A percentile compares a stretch with the other conserved stretches of the same genome.
These are phyloP conservation scores for Neonectria magnoliae DNA, from an alignment of 2,329 filamentous ascomycete species.

Conservation along the genomic window DNA sequence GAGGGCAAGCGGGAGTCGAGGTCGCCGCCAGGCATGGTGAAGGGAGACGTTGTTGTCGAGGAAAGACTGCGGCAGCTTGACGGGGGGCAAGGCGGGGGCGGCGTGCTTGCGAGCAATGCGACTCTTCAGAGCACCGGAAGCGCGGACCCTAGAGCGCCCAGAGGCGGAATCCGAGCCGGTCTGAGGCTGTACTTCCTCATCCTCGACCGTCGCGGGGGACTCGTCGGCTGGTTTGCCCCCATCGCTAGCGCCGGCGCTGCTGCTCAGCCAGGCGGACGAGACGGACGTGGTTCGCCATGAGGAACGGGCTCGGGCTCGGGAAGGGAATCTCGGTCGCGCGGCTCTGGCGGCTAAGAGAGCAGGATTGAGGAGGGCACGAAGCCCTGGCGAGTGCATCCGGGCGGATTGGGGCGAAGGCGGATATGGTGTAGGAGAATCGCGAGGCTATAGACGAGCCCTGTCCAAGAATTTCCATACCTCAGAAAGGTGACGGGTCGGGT, in stretches of 20 bases:
- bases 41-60: slow-evolving; percentile 59
- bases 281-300: slow-evolving; percentile 30
- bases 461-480: slow-evolving; percentile 26
- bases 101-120: slow-evolving; percentile 47
- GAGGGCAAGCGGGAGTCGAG: slow-evolving; percentile 45
- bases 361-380: slow-evolving; percentile 43
- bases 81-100: slow-evolving; percentile 57
- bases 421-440: slow-evolving; percentile 14
- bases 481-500: slow-evolving; percentile 1
- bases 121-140: slow-evolving; percentile 42
- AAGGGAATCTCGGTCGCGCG: slow-evolving; percentile 32
- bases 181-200: slow-evolving; percentile 43
- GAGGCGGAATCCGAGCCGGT: slow-evolving; percentile 40
- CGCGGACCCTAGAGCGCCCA: slow-evolving; percentile 42
- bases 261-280: slow-evolving; percentile 31
- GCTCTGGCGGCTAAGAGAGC: slow-evolving; percentile 40
- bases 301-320: slow-evolving; percentile 31
- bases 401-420: slow-evolving; percentile 29
- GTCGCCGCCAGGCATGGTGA: slow-evolving; percentile 38
- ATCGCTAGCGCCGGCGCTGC: slow-evolving; percentile 29
- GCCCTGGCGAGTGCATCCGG: slow-evolving; percentile 47
- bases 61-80: slow-evolving; percentile 68
- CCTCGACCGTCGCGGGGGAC: slow-evolving; percentile 36
- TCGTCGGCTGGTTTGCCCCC: slow-evolving; percentile 44
- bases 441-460: slow-evolving; percentile 31